Evolutionary conservation across 495 filamentous ascomycete genomes (phyloP).

Genomic region (Hypomontagnella monticulosa): DNA sequence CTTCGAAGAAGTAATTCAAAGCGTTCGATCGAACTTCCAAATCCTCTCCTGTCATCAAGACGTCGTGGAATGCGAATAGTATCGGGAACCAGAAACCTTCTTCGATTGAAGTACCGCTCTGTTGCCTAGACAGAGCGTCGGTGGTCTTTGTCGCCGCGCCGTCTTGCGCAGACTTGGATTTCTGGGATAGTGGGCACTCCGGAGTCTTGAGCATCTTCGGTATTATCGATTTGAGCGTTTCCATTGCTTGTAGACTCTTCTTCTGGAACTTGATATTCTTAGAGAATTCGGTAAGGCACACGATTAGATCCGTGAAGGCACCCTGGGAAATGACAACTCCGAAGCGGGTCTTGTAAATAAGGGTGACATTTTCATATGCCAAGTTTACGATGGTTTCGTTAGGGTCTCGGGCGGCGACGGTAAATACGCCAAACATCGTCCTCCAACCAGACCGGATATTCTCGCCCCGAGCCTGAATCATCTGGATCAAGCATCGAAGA

Average conservation of each 20-base stretch:
- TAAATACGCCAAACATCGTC: slow-evolving; percentile 99
- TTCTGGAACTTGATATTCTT: slow-evolving; percentile 99
- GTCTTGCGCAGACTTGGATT: slow-evolving; percentile 49
- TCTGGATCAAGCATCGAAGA: slow-evolving; percentile 94
- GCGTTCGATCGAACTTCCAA: slow-evolving; percentile 96
- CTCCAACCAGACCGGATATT: slow-evolving; percentile 98
- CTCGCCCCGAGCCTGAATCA: slow-evolving; percentile 95
- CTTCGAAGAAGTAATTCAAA: slow-evolving; percentile 94
- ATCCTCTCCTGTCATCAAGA: slow-evolving; percentile 98
- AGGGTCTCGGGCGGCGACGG: slow-evolving; percentile 89
- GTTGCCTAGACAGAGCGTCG: slow-evolving; percentile 46
- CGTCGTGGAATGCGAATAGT: slow-evolving; percentile 97
- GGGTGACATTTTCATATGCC: slow-evolving; percentile 95
- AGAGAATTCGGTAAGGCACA: slow-evolving; percentile 96
- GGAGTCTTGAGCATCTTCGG: slow-evolving; percentile 94
- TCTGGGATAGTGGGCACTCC: slow-evolving; percentile 87
- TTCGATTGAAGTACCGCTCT: slow-evolving; percentile 77
- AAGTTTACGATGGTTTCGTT: slow-evolving; percentile 97
- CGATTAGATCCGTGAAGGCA: slow-evolving; percentile 93
- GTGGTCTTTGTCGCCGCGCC: slow-evolving; percentile 44
- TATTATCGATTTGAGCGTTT: slow-evolving; percentile 89
- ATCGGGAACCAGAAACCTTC: slow-evolving; percentile 99
- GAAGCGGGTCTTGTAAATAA: slow-evolving; percentile 97
- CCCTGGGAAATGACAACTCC: slow-evolving; percentile 96
- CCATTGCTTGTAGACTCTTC: slow-evolving; percentile 95